phyloP scores from a whole-genome alignment of 305 asterid species.

The Stenogyne calaminthoides region DNA sequence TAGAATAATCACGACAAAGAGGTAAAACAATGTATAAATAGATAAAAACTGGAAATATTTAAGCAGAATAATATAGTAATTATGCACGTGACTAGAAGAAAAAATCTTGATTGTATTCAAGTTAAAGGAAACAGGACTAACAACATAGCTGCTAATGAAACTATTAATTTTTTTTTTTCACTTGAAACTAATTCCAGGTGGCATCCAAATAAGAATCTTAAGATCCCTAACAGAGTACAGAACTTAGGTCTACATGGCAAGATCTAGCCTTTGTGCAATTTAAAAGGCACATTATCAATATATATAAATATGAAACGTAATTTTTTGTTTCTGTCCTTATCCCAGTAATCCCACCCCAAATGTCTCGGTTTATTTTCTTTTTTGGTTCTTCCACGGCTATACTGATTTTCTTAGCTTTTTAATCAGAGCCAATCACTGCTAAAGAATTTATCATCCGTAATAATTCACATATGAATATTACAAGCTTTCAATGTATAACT shows the following conservation, averaged over 20 bases:
- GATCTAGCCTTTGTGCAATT: background rate
- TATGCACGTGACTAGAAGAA: background rate
- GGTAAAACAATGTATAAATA: background rate
- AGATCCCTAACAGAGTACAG: background rate
- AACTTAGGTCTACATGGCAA: background rate
- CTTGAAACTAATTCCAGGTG: conserved; percentile 5
- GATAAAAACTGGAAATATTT: background rate
- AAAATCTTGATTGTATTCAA: background rate
- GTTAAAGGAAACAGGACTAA: conserved; percentile 2
- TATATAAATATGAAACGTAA: background rate
- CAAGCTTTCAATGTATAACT: background rate
- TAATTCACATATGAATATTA: background rate
- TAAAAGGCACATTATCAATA: background rate
- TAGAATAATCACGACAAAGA: background rate
- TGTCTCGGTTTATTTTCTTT: background rate
- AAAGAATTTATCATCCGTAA: background rate
- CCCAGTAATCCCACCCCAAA: conserved; percentile 2
- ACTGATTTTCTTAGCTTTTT: background rate
- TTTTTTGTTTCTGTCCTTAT: background rate
- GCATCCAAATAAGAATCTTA: conserved; percentile 11
- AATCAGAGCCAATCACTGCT: background rate
- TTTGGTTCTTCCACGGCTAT: background rate
- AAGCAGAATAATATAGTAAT: background rate
- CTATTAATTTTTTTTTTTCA: background rate
- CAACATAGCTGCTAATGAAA: background rate